Base-by-base conservation (phyloP, 352 stramenopile genomes). In the Hyaloperonospora arabidopsidis region DNA sequence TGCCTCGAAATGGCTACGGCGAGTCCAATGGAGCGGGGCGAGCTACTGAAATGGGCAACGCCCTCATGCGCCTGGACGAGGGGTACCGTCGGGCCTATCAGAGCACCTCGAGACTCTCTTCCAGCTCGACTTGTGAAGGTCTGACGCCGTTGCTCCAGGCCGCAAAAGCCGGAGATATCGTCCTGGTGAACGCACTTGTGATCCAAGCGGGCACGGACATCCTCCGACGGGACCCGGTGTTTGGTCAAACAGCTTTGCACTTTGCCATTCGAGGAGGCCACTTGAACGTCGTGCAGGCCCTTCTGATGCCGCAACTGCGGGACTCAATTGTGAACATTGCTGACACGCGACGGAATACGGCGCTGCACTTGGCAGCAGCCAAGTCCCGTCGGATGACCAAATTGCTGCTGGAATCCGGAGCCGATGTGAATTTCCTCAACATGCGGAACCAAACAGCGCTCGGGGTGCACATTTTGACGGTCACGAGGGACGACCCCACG, bases 21-120 rank as follows among this genome's bases (percentile, higher is more conserved):
- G 44, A 61, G 17, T 52, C 58, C 5, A 67, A 63, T 35, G 49
- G 36, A 23, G 49, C 53, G 6, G 61, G 59, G 10, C 66, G 73
- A 5, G 55, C 56, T n/a, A 81, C 76, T 5, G 78, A 89, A 60
- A 72, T 84, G 58, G 74, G 76, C 49, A 89, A 75, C 49, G 63
- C 69, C 22, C 54, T 89, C 39, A 89, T 89, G 78, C 71, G 76
- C 23, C 84, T 86, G 72, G 78, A 89, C 63, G 76, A 86, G 25
- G 65, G 57, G 38, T 88, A 86, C 59, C 66, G 64, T n/a, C 64
- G 60, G n/a, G 51, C 60, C 36, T 70, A 64, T 61, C 67, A 57
- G 45, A 76, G 49, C 59, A 65, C 67, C 21, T 52, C 45, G 4
- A 46, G 61, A 13, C 47, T 50, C 28, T 48, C 55, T 0, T 28